Conservation (phyloP, 2,329 filamentous ascomycete species). For the Fusarium fracticaudum region DNA sequence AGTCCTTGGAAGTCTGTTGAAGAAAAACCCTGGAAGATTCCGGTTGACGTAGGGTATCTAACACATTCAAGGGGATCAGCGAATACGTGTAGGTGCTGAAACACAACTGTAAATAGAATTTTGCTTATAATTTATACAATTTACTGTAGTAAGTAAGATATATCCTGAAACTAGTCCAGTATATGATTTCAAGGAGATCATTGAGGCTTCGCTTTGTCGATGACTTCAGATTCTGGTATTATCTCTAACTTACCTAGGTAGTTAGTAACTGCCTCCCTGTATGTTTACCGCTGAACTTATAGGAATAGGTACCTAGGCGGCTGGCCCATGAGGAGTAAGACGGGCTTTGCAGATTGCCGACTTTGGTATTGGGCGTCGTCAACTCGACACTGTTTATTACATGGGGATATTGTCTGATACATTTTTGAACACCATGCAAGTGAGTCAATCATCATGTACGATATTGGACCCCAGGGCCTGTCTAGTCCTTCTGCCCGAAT, state of each 20-base stretch:
- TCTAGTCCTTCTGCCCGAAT: not conserved
- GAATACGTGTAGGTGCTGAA: not conserved
- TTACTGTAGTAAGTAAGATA: too few species aligned
- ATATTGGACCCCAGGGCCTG: not conserved
- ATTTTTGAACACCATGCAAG: not conserved
- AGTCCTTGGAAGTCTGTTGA: not conserved
- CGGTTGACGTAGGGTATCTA: not conserved
- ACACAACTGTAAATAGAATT: too few species aligned
- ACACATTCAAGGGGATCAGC: not conserved
- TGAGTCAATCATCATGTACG: not conserved
- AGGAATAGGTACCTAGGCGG: constrained; percentile 6
- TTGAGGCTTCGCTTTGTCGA: not conserved
- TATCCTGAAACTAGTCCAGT: too few species aligned
- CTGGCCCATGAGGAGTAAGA: constrained; percentile 10
- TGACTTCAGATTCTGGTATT: not conserved
- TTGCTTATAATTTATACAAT: not conserved
- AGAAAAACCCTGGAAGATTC: not conserved
- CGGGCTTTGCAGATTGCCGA: not conserved
- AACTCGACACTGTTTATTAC: not conserved
- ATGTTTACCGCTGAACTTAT: not conserved
- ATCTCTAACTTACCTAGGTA: not conserved
- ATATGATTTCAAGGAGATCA: not conserved
- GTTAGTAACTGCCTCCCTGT: not conserved
- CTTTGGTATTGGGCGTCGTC: not conserved
- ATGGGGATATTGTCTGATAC: not conserved